Percentiles rank a stretch among this genome's conserved stretches.
These are phyloP conservation scores for Salinomyces thailandicus DNA, from an alignment of 2,329 filamentous ascomycete genomes.

Conservation along the genomic window DNA sequence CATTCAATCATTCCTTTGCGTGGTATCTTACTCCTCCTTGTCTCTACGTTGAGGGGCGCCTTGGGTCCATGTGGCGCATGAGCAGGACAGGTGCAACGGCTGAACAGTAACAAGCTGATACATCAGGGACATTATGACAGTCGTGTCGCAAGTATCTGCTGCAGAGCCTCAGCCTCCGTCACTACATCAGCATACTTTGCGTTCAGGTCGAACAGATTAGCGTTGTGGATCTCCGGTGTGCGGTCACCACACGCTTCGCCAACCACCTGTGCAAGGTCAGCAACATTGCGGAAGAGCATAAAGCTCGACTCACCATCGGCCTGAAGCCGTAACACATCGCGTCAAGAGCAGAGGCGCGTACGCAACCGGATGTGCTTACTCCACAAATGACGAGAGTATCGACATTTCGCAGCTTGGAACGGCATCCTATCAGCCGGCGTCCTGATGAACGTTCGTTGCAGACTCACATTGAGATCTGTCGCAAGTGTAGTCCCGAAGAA, in stretches of 20 bases:
- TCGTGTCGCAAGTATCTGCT: slow-evolving; percentile 3
- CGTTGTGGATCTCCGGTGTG: slow-evolving; percentile 14
- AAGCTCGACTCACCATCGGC: slow-evolving; percentile 8
- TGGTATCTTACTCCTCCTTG: no score
- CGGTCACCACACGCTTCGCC: slow-evolving; percentile 16
- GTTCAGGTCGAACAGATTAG: slow-evolving; percentile 20
- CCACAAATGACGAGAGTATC: slow-evolving; percentile 19
- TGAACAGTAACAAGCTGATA: no score
- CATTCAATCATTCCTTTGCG: no score
- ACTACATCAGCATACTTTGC: slow-evolving; percentile 20
- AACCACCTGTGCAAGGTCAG: slow-evolving; percentile 11
- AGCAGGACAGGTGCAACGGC: no score
- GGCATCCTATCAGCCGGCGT: no score
- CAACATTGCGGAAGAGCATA: not conserved
- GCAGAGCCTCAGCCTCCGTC: slow-evolving; percentile 11
- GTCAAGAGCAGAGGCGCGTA: slow-evolving; percentile 16
- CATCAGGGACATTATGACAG: no score
- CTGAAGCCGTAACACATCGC: slow-evolving; percentile 15
- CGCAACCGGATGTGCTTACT: slow-evolving; percentile 17
- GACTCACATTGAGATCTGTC: slow-evolving; percentile 6
- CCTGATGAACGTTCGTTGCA: no score
- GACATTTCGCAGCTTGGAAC: slow-evolving; percentile 5
- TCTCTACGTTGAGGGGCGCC: no score
- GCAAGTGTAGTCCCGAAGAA: slow-evolving; percentile 17
- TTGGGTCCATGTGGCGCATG: no score